Conservation (phyloP, 768 basidiomycete species). For the Scleroderma citrinum region DNA sequence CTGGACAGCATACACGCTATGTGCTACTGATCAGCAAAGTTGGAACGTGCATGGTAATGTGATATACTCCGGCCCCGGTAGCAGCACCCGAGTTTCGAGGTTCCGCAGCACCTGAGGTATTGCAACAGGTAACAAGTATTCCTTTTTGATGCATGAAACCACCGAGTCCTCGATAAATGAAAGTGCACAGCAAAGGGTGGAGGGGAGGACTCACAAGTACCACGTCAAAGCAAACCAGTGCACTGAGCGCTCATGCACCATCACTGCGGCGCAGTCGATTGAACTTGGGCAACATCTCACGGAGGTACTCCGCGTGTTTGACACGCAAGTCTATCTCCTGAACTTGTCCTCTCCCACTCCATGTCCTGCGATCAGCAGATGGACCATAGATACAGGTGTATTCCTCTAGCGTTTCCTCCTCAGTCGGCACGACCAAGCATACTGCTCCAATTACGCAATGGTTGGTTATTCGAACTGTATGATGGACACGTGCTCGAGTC, state of each 20-base stretch:
- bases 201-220: no score
- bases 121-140: no score
- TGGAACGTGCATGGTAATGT: no score
- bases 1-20: no score
- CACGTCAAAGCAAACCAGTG: no score
- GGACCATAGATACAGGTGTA: slow-evolving; percentile 84
- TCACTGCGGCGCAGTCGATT: slow-evolving; percentile 65
- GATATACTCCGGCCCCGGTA: no score
- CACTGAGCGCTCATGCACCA: slow-evolving; percentile 33
- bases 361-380: slow-evolving; percentile 63
- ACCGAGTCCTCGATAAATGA: no score
- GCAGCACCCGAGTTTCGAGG: no score
- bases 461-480: slow-evolving; percentile 71
- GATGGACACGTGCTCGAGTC: slow-evolving; percentile 76
- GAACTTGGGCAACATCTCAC: slow-evolving; percentile 89
- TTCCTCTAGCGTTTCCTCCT: slow-evolving; percentile 73
- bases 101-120: no score
- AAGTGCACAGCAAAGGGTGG: no score
- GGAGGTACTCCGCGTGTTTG: slow-evolving; percentile 89
- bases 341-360: slow-evolving; percentile 80
- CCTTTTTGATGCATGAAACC: no score
- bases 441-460: slow-evolving; percentile 81
- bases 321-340: slow-evolving; percentile 79
- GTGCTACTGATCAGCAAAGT: no score
- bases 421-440: slow-evolving; percentile 71